phyloP scores from a whole-genome alignment of 1,284 basidiomycete species.

The Ustilago trichophora region DNA sequence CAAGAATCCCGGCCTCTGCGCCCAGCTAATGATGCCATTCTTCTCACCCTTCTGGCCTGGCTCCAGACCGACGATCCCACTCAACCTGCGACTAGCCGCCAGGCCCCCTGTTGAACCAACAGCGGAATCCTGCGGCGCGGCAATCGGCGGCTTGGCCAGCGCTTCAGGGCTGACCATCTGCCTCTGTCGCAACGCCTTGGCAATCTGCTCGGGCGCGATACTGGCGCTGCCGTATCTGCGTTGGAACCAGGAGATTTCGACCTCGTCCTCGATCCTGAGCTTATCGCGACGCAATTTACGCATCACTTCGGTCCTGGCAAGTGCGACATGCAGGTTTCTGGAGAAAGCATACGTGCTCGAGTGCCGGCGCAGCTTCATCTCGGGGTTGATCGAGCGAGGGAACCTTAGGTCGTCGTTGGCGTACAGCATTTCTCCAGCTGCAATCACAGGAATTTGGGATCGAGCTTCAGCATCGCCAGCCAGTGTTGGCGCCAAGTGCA shows the following conservation, averaged over 20 bases:
- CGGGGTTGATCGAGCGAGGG: constrained; percentile 53
- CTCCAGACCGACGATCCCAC: too few species aligned
- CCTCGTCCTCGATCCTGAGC: constrained; percentile 43
- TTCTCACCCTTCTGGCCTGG: constrained; percentile 17
- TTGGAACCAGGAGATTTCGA: constrained; percentile 60
- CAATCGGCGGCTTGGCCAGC: constrained; percentile 47
- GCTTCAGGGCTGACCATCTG: constrained; percentile 52
- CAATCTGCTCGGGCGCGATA: constrained; percentile 43
- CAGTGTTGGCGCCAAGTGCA: constrained; percentile 39
- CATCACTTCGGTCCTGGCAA: constrained; percentile 49
- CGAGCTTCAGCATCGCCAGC: constrained; percentile 21
- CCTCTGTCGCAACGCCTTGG: constrained; percentile 28
- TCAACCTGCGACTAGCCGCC: too few species aligned
- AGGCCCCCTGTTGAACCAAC: too few species aligned
- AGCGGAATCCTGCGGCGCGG: constrained; percentile 3
- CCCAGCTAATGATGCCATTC: constrained; percentile 42
- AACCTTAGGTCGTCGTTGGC: constrained; percentile 42
- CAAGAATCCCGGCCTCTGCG: constrained; percentile 20
- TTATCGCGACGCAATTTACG: constrained; percentile 34
- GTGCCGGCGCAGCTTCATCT: constrained; percentile 21
- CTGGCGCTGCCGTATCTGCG: constrained; percentile 44
- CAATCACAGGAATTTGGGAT: constrained; percentile 26
- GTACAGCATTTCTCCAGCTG: constrained; percentile 16
- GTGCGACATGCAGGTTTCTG: constrained; percentile 38
- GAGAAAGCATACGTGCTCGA: constrained; percentile 33